Evolutionary conservation across 2,329 filamentous ascomycete genomes (phyloP).

Genomic region (Scleromitrula shiraiana): DNA sequence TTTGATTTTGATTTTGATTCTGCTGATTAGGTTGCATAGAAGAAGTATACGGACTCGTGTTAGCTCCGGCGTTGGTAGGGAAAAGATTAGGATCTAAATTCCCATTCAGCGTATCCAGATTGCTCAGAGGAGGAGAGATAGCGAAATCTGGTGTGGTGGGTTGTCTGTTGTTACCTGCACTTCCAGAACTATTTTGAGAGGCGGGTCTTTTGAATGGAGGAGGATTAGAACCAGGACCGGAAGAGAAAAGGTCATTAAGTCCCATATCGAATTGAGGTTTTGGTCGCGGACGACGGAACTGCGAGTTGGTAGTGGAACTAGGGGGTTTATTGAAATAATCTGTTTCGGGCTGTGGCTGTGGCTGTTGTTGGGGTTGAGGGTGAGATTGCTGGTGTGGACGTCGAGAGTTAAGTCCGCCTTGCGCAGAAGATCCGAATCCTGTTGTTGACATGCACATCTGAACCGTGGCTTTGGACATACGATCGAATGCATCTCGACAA

Average conservation of each 20-base stretch:
- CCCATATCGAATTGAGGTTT: constrained; percentile 29
- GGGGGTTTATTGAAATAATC: constrained; percentile 18
- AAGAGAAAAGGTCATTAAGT: constrained; percentile 26
- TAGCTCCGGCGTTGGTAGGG: constrained; percentile 1
- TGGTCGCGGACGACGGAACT: constrained; percentile 10
- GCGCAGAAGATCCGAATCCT: constrained; percentile 25
- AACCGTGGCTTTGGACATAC: constrained; percentile 90
- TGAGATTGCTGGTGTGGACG: constrained; percentile 17
- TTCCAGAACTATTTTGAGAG: neutral
- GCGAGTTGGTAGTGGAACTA: constrained; percentile 4
- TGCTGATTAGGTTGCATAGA: neutral
- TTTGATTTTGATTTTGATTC: constrained; percentile 6
- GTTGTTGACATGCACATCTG: constrained; percentile 85
- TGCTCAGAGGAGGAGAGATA: constrained; percentile 19
- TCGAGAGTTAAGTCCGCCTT: constrained; percentile 20
- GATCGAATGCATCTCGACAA: constrained; percentile 87
- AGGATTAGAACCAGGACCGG: neutral
- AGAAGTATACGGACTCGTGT: neutral
- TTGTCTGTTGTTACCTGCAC: neutral
- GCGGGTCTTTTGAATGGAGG: neutral
- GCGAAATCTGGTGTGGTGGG: neutral
- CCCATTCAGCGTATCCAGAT: constrained; percentile 2
- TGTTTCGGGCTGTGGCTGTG: neutral
- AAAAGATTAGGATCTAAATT: constrained; percentile 8
- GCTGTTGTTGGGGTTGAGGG: constrained; percentile 8